These are phyloP conservation scores for Neofusicoccum sp. DNA, from an alignment of 2,329 filamentous ascomycete genomes.

Conservation along the genomic window DNA sequence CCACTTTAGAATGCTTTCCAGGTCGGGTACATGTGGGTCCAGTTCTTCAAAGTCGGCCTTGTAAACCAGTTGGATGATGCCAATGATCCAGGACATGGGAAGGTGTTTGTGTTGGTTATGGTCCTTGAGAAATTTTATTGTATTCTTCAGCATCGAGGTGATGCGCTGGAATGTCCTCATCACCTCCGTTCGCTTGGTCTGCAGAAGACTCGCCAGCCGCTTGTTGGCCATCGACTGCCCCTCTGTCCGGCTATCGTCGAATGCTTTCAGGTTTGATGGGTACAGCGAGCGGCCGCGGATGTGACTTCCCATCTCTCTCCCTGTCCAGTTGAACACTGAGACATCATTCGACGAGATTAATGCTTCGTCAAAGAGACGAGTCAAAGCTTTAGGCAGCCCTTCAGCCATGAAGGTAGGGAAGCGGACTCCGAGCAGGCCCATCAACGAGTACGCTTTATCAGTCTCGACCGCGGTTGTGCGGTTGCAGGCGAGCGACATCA, in stretches of 20 bases:
- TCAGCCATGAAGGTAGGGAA: not conserved
- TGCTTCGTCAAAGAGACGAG: not conserved
- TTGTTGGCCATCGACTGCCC: not conserved
- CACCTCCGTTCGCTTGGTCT: not conserved
- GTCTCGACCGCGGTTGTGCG: not conserved
- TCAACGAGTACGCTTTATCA: not conserved
- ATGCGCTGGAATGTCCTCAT: not conserved
- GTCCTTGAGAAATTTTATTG: not conserved
- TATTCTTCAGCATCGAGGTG: not conserved
- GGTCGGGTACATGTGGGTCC: not conserved
- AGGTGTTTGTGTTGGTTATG: not conserved
- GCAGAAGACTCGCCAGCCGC: not conserved
- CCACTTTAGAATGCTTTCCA: not conserved
- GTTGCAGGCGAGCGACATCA: not conserved
- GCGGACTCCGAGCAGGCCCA: not conserved
- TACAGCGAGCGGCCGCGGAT: constrained; percentile 6
- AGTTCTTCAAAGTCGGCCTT: not conserved
- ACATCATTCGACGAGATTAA: not conserved
- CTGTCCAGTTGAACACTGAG: not conserved
- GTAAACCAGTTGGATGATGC: not conserved
- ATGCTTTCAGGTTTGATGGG: not conserved
- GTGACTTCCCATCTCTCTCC: not conserved
- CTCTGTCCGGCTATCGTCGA: not conserved
- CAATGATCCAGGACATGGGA: not conserved
- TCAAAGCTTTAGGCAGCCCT: not conserved